These are phyloP conservation scores for Cinchona pubescens DNA, from an alignment of 257 asterid genomes.

Conservation along the genomic window DNA sequence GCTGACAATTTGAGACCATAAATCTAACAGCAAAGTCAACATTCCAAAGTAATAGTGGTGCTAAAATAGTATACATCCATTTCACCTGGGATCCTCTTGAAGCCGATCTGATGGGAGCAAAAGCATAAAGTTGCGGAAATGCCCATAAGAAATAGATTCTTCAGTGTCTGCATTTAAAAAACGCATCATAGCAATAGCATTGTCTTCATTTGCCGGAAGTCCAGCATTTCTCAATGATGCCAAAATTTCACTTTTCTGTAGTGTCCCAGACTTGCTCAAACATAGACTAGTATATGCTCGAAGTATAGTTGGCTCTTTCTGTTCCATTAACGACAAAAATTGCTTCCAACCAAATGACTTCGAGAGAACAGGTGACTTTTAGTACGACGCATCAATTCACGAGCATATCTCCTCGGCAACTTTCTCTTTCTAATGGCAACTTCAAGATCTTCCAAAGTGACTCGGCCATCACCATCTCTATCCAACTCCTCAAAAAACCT, in stretches of 20 bases:
- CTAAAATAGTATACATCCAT: conserved; percentile 9
- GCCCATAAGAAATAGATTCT: conserved; percentile 97
- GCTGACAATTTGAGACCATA: not conserved
- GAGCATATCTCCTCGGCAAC: conserved; percentile 86
- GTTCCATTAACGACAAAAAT: conserved; percentile 91
- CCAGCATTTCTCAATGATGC: conserved; percentile 88
- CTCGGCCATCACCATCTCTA: conserved; percentile 98
- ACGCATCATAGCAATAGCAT: conserved; percentile 99
- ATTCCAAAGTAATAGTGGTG: not conserved
- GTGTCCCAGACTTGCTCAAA: conserved; percentile 94
- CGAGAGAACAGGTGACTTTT: conserved; percentile 86
- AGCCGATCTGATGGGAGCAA: conserved; percentile 95
- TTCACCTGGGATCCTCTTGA: conserved; percentile 97
- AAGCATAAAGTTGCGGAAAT: conserved; percentile 94
- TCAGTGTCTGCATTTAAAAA: conserved; percentile 85
- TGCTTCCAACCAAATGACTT: conserved; percentile 98
- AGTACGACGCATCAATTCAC: conserved; percentile 89
- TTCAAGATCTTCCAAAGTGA: conserved; percentile 96
- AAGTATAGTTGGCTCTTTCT: conserved; percentile 96
- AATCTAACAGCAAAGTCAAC: not conserved
- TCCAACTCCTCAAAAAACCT: conserved; percentile 94
- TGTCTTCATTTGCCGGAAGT: conserved; percentile 97
- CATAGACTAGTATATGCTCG: conserved; percentile 96
- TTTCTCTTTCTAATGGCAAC: conserved; percentile 90
- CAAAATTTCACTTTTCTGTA: conserved; percentile 87